phyloP scores from a whole-genome alignment of 805 yeast species.

The Grigorovia transvaalensis region DNA sequence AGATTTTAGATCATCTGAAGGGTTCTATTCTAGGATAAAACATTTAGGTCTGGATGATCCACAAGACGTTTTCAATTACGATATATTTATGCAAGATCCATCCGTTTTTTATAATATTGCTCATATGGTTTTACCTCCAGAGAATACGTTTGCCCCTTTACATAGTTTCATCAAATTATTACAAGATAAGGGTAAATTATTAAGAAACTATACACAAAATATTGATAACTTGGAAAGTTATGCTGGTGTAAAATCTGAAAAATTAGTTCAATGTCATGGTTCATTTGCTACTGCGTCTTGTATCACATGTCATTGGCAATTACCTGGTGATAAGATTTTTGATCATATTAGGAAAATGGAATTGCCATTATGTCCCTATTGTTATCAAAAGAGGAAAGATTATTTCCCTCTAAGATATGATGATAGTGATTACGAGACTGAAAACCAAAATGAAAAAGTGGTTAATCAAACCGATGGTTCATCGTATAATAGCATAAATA shows the following conservation, averaged over 20 bases:
- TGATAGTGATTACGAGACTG: constrained; percentile 3
- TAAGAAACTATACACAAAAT: constrained; percentile 84
- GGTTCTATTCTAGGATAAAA: constrained; percentile 62
- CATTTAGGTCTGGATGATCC: constrained; percentile 73
- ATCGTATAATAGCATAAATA: background rate
- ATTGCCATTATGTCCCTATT: constrained; percentile 64
- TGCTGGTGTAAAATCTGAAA: constrained; percentile 60
- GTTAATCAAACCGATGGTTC: background rate
- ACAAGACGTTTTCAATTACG: constrained; percentile 76
- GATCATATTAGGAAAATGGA: constrained; percentile 46
- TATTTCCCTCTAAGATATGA: constrained; percentile 16
- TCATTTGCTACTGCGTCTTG: constrained; percentile 86
- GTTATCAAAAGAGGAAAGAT: constrained; percentile 37
- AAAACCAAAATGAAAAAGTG: constrained; percentile 4
- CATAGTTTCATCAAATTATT: constrained; percentile 69
- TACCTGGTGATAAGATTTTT: constrained; percentile 56
- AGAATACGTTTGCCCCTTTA: constrained; percentile 54
- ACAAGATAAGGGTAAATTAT: constrained; percentile 64
- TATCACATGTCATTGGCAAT: constrained; percentile 52
- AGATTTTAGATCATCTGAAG: constrained; percentile 82
- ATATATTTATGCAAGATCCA: constrained; percentile 66
- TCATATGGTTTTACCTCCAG: constrained; percentile 71
- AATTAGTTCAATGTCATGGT: constrained; percentile 83
- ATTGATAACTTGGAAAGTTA: constrained; percentile 79
- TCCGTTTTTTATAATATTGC: constrained; percentile 79